Conservation (phyloP, 1,139 yeast genomes). For the Suhomyces choctaworum region DNA sequence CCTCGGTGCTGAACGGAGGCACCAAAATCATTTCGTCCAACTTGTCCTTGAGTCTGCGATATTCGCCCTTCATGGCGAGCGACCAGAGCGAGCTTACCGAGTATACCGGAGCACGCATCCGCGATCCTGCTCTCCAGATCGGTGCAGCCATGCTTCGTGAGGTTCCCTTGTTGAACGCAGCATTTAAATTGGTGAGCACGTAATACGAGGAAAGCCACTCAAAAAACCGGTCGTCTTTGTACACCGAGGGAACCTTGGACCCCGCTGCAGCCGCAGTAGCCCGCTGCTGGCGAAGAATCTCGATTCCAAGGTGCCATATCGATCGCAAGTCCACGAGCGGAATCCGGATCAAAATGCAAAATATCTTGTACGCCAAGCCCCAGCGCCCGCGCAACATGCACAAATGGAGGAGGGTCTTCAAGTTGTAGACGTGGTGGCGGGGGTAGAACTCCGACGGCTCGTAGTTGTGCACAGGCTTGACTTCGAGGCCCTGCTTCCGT, state of each 20-base stretch:
- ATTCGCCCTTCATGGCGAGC: slow-evolving; percentile 30
- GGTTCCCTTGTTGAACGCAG: slow-evolving; percentile 10
- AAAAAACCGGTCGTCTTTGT: slow-evolving; percentile 34
- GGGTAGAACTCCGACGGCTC: slow-evolving; percentile 11
- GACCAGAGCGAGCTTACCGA: slow-evolving; percentile 40
- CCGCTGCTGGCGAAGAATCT: slow-evolving; percentile 26
- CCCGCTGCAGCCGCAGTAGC: neutral
- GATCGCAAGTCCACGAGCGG: slow-evolving; percentile 52
- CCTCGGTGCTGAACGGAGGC: slow-evolving; percentile 49
- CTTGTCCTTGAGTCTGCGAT: slow-evolving; percentile 26
- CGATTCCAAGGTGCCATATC: slow-evolving; percentile 62
- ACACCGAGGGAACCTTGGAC: neutral
- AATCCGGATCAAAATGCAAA: slow-evolving; percentile 47
- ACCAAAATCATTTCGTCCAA: slow-evolving; percentile 43
- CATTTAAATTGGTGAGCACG: slow-evolving; percentile 12
- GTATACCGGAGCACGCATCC: slow-evolving; percentile 38
- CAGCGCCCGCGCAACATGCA: slow-evolving; percentile 51
- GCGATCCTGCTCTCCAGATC: slow-evolving; percentile 41
- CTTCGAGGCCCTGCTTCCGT: slow-evolving; percentile 33
- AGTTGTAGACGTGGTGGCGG: slow-evolving; percentile 33
- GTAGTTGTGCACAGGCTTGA: slow-evolving; percentile 23
- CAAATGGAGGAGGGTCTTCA: slow-evolving; percentile 36
- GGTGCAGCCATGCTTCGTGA: slow-evolving; percentile 32
- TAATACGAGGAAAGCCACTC: slow-evolving; percentile 37
- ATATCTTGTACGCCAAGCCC: slow-evolving; percentile 54